A percentile compares a stretch with the other conserved stretches of the same genome.
Conservation (phyloP, 1,139 yeast genomes). For the Pneumocystis canis region DNA sequence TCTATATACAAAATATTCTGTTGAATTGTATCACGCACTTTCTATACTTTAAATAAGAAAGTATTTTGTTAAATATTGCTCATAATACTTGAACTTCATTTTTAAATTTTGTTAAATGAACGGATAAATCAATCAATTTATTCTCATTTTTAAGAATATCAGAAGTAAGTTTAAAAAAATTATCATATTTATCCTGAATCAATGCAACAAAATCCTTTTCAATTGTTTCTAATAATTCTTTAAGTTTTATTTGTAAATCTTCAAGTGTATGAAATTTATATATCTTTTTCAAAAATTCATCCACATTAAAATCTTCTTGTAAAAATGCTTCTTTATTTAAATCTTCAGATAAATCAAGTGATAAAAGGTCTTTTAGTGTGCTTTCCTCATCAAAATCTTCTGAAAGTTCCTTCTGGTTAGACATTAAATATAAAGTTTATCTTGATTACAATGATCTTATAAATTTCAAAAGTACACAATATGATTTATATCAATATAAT, state of each 20-base stretch:
- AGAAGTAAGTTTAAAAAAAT: not conserved
- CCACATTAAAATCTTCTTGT: not conserved
- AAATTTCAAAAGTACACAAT: not conserved
- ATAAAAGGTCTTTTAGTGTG: not conserved
- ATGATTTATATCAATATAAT: no score
- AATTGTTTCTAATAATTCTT: not conserved
- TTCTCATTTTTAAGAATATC: not conserved
- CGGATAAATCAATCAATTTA: not conserved
- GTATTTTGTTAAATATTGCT: not conserved
- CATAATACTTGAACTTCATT: not conserved
- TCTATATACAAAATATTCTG: not conserved
- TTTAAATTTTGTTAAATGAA: not conserved
- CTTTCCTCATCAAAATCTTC: not conserved
- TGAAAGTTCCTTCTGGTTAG: not conserved
- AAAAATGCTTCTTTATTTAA: not conserved
- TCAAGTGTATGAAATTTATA: not conserved
- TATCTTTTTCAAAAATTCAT: not conserved
- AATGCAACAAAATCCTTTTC: not conserved
- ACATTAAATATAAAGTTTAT: not conserved
- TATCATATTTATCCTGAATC: not conserved
- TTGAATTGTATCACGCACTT: not conserved
- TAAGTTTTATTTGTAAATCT: not conserved
- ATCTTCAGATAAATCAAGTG: not conserved
- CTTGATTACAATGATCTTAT: not conserved
- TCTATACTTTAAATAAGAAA: not conserved